A percentile compares a stretch with the other conserved stretches of the same genome.
phyloP scores from a whole-genome alignment of 805 yeast species.

The Yarrowia sp. region DNA sequence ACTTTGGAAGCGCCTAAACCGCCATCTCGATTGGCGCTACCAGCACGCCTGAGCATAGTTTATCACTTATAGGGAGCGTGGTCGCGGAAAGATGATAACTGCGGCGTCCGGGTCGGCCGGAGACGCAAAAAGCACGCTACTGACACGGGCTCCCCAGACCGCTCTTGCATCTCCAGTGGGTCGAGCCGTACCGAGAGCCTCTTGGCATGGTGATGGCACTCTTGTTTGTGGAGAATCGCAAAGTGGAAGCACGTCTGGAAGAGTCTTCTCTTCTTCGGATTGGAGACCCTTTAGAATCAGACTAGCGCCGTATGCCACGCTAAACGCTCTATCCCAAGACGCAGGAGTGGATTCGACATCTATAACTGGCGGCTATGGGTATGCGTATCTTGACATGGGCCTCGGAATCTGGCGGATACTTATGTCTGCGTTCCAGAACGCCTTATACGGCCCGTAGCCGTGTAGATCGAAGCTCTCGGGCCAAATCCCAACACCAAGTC shows the following conservation, averaged over 20 bases:
- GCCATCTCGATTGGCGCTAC: constrained; percentile 6
- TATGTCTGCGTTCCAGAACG: background rate
- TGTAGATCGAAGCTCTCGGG: background rate
- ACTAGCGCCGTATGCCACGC: background rate
- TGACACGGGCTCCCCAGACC: too few relatives aligned
- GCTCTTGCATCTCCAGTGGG: too few relatives aligned
- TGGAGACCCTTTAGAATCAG: constrained; percentile 2
- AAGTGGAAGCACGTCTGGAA: background rate
- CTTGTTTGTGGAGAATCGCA: background rate
- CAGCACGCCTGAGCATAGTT: background rate
- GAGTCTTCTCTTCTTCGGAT: background rate
- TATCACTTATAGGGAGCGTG: background rate
- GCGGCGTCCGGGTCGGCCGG: too few relatives aligned
- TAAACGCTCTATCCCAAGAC: background rate
- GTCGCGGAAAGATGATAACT: background rate
- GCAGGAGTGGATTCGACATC: constrained; percentile 11
- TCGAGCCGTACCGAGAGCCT: too few relatives aligned
- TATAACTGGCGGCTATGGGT: constrained; percentile 4
- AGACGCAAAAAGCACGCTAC: too few relatives aligned
- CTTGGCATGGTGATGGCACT: too few relatives aligned
- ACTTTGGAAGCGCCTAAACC: background rate
- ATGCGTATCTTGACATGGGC: constrained; percentile 1
- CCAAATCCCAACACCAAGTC: too few relatives aligned
- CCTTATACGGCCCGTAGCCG: background rate
- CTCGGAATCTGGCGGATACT: background rate